Evolutionary conservation across 1,139 yeast genomes (phyloP).

Genomic region (Geotrichum bryndzae): DNA sequence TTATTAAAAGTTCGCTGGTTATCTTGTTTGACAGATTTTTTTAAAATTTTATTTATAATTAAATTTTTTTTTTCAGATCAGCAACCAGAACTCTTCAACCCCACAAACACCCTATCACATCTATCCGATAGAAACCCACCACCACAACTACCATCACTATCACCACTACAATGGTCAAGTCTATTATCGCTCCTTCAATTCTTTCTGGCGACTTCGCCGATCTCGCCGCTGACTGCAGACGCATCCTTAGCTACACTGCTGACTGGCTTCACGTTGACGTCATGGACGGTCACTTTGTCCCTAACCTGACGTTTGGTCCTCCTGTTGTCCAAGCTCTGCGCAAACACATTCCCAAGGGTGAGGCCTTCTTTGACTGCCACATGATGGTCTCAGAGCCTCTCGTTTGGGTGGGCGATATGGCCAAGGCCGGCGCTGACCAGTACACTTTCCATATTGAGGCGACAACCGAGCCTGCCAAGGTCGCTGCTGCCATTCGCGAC

Average conservation of each 20-base stretch:
- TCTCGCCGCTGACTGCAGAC: constrained; percentile 80
- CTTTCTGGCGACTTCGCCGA: constrained; percentile 88
- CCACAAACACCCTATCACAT: not conserved
- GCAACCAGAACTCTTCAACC: not conserved
- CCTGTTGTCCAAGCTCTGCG: constrained; percentile 81
- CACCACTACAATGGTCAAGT: constrained; percentile 33
- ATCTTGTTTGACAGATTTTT: not conserved
- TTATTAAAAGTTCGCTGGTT: not conserved
- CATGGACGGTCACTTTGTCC: constrained; percentile 98
- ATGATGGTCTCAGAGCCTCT: constrained; percentile 98
- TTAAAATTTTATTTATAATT: too few species aligned
- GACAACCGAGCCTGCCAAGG: constrained; percentile 67
- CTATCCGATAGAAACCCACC: not conserved
- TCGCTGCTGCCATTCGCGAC: constrained; percentile 67
- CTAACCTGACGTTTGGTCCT: constrained; percentile 90
- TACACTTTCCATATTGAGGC: constrained; percentile 97
- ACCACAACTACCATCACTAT: not conserved
- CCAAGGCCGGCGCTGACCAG: constrained; percentile 92
- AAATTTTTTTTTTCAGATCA: not conserved
- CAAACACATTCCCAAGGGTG: constrained; percentile 62
- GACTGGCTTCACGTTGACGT: constrained; percentile 98
- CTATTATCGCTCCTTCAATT: constrained; percentile 93
- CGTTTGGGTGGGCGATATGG: constrained; percentile 90
- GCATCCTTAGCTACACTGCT: constrained; percentile 66
- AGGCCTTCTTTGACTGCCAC: constrained; percentile 92